Evolutionary conservation across 1,284 basidiomycete genomes (phyloP).

Genomic region (Caloboletus firmus): DNA sequence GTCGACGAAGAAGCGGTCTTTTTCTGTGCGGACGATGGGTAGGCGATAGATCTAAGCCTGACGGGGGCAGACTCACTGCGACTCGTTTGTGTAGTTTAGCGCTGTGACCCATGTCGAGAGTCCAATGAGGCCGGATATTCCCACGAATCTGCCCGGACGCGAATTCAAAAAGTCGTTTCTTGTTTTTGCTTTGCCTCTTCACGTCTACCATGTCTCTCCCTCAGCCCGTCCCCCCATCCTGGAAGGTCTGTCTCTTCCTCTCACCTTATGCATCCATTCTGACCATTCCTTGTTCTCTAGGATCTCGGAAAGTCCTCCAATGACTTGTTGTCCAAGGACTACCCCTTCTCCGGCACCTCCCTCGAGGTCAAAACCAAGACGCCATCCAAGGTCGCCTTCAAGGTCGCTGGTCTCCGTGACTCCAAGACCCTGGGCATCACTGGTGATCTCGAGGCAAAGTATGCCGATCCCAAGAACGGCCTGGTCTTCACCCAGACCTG

Average conservation of each 20-base stretch:
- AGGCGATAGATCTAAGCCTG: not conserved
- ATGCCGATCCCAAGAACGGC: constrained; percentile 84
- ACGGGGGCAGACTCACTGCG: constrained; percentile 25
- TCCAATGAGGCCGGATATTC: constrained; percentile 17
- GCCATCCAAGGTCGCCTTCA: constrained; percentile 86
- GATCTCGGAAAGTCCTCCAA: constrained; percentile 97
- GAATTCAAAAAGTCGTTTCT: constrained; percentile 18
- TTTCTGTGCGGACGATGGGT: constrained; percentile 25
- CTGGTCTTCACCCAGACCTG: constrained; percentile 91
- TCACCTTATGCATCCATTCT: not conserved
- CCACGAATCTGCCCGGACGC: constrained; percentile 32
- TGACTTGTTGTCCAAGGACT: constrained; percentile 94
- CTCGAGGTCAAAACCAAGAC: constrained; percentile 96
- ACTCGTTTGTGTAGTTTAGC: constrained; percentile 45
- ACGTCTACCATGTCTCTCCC: constrained; percentile 70
- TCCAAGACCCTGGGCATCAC: constrained; percentile 69
- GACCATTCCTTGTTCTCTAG: constrained; percentile 39
- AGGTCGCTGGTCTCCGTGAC: constrained; percentile 80
- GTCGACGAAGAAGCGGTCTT: constrained; percentile 18
- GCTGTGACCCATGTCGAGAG: constrained; percentile 38
- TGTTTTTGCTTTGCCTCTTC: constrained; percentile 1
- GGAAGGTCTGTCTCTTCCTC: constrained; percentile 63
- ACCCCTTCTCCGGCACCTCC: constrained; percentile 75
- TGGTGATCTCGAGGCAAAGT: constrained; percentile 92
- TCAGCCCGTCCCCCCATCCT: constrained; percentile 89